phyloP scores from a whole-genome alignment of 345 rosid species.

The Boechera divaricarpa region DNA sequence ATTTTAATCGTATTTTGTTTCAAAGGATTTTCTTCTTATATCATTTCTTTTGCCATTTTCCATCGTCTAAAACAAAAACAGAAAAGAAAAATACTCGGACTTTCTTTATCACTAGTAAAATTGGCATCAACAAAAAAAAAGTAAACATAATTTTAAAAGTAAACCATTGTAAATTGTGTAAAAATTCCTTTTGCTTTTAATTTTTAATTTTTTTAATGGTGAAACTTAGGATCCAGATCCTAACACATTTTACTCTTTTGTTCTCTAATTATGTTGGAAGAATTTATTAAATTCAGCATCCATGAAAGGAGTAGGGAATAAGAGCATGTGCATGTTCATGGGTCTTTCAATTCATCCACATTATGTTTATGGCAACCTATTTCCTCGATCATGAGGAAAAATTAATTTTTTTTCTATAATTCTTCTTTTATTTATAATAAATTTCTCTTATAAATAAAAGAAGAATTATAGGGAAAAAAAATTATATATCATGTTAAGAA shows the following conservation, averaged over 20 bases:
- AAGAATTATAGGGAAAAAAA: too few relatives aligned
- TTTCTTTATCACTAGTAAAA: too few relatives aligned
- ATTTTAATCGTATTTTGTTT: too few relatives aligned
- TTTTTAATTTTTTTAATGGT: neutral
- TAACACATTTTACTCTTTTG: neutral
- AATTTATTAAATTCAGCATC: conserved; percentile 24
- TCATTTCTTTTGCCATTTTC: too few relatives aligned
- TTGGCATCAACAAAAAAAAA: too few relatives aligned
- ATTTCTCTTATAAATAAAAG: too few relatives aligned
- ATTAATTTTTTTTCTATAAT: too few relatives aligned
- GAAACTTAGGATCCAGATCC: neutral
- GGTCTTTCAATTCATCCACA: conserved; percentile 2
- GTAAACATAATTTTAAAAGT: neutral
- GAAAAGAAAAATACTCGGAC: neutral
- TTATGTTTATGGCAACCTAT: neutral
- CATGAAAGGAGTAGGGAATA: conserved; percentile 29
- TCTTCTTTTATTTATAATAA: too few relatives aligned
- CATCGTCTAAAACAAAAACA: too few relatives aligned
- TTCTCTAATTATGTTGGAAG: neutral
- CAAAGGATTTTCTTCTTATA: too few relatives aligned
- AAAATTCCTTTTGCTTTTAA: neutral
- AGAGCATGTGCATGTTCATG: conserved; percentile 38
- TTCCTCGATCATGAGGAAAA: neutral
- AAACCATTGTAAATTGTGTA: neutral
- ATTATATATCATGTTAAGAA: too few relatives aligned